Percentiles rank a stretch among this genome's conserved stretches.
Conservation (phyloP, 805 yeast genomes). For the Cyberlindnera euphorbiiphila region DNA sequence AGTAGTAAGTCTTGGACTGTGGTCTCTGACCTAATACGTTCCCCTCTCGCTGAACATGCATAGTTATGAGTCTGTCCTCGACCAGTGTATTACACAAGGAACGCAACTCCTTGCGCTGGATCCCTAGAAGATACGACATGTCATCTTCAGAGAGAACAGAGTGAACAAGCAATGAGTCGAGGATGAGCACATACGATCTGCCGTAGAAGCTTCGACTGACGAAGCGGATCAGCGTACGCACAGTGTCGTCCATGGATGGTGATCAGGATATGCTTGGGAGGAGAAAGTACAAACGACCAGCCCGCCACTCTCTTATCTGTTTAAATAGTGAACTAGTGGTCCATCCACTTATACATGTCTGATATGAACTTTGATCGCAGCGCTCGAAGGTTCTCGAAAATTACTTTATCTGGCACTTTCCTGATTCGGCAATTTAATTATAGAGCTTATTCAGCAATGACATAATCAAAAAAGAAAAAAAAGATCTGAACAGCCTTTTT, state of each 20-base stretch:
- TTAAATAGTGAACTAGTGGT: too few relatives aligned
- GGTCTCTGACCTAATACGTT: conserved; percentile 55
- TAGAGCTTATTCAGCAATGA: too few relatives aligned
- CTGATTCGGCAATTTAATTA: background rate
- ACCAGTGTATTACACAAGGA: conserved; percentile 74
- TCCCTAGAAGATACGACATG: conserved; percentile 70
- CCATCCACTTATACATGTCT: too few relatives aligned
- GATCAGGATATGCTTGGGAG: too few relatives aligned
- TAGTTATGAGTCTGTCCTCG: conserved; percentile 76
- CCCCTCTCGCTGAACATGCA: conserved; percentile 69
- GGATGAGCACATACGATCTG: conserved; percentile 71
- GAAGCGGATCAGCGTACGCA: conserved; percentile 54
- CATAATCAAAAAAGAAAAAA: too few relatives aligned
- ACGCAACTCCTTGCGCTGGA: conserved; percentile 83
- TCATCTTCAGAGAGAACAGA: conserved; percentile 93
- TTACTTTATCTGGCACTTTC: background rate
- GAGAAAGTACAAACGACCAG: too few relatives aligned
- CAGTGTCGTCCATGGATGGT: conserved; percentile 41
- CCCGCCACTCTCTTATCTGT: too few relatives aligned
- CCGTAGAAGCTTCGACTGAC: conserved; percentile 87
- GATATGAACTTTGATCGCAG: too few relatives aligned
- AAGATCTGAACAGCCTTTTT: too few relatives aligned
- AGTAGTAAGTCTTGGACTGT: conserved; percentile 76
- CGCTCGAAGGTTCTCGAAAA: background rate
- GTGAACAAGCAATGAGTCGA: conserved; percentile 86